These are phyloP conservation scores for Aspergillus carbonarius DNA, from an alignment of 2,329 filamentous ascomycete genomes.

Conservation along the genomic window DNA sequence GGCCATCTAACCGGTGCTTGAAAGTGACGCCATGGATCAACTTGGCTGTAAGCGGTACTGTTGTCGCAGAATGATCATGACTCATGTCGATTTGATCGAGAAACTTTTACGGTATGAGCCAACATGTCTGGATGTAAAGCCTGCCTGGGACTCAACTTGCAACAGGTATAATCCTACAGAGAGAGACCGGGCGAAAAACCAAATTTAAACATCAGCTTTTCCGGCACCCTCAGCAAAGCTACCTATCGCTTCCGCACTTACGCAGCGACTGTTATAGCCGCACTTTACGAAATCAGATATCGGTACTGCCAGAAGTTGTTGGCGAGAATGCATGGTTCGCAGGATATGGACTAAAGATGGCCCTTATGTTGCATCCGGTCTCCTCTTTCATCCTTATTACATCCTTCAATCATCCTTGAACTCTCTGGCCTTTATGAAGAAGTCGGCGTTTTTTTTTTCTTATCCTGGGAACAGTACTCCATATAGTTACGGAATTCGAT, in stretches of 20 bases:
- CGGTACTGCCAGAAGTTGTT: neutral
- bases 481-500: neutral
- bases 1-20: slow-evolving; percentile 13
- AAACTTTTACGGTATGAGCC: slow-evolving; percentile 82
- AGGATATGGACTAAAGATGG: neutral
- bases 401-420: neutral
- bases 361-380: neutral
- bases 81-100: slow-evolving; percentile 97
- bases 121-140: neutral
- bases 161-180: slow-evolving; percentile 52
- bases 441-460: neutral
- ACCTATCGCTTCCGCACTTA: neutral
- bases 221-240: neutral
- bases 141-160: neutral
- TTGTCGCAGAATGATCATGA: slow-evolving; percentile 99
- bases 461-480: neutral
- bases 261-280: too few relatives aligned
- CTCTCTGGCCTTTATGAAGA: neutral
- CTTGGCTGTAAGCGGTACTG: slow-evolving; percentile 94
- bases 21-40: slow-evolving; percentile 91
- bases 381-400: neutral
- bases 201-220: slow-evolving; percentile 13
- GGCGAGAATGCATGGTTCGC: neutral
- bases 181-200: slow-evolving; percentile 45
- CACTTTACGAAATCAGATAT: neutral